These are phyloP conservation scores for Closterium sp. DNA, from an alignment of 139 green algal species.

Conservation along the genomic window DNA sequence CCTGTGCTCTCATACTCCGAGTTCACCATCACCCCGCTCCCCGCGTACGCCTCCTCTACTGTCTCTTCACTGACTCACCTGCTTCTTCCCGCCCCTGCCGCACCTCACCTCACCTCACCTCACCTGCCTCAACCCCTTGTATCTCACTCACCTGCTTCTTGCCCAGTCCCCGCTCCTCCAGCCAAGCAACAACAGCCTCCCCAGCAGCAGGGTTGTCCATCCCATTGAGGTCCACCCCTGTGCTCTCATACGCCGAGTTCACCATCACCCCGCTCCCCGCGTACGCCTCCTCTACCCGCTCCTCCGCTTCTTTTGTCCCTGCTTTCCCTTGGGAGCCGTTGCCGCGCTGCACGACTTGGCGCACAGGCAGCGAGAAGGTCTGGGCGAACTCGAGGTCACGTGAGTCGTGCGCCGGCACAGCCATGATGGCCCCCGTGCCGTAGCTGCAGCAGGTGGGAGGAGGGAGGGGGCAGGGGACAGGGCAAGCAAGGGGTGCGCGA, in stretches of 20 bases:
- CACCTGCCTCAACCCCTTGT: no score
- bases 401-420: conserved; percentile 90
- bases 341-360: conserved; percentile 60
- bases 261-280: conserved; percentile 51
- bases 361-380: conserved; percentile 73
- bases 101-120: no score
- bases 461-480: conserved; percentile 64
- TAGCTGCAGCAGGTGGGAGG: conserved; percentile 58
- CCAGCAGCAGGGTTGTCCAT: conserved; percentile 58
- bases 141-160: conserved; percentile 37
- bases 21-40: conserved; percentile 54
- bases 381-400: conserved; percentile 89
- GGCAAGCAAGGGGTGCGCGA: conserved; percentile 81
- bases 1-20: conserved; percentile 26
- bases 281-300: no score
- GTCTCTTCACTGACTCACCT: no score
- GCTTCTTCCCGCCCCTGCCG: no score
- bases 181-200: conserved; percentile 57
- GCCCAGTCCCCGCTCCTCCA: conserved; percentile 58
- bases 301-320: no score
- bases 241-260: conserved; percentile 28
- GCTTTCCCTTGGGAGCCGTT: no score
- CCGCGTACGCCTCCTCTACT: conserved; percentile 72
- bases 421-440: conserved; percentile 96
- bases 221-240: conserved; percentile 75